phyloP scores from a whole-genome alignment of 1,284 basidiomycete species.

The Malassezia dermatis region DNA sequence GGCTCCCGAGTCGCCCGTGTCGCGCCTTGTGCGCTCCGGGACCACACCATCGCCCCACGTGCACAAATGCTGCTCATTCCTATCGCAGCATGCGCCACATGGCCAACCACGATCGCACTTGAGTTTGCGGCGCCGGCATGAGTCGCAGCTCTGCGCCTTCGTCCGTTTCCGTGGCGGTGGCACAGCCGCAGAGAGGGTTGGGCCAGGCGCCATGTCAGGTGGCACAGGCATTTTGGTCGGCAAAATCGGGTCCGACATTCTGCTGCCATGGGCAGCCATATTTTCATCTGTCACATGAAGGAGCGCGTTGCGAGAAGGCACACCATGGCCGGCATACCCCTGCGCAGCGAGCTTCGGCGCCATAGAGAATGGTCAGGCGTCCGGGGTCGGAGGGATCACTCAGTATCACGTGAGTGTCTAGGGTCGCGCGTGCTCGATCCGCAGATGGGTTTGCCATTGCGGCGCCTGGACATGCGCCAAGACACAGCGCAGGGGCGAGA shows the following conservation, averaged over 20 bases:
- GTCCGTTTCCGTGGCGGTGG: slow-evolving; percentile 23
- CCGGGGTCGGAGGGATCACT: no score
- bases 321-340: not conserved
- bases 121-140: slow-evolving; percentile 36
- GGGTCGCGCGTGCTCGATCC: not conserved
- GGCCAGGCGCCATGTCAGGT: not conserved
- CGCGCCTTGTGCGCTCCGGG: slow-evolving; percentile 28
- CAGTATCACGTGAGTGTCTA: no score
- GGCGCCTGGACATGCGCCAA: not conserved
- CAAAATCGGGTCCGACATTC: no score
- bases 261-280: no score
- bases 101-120: slow-evolving; percentile 40
- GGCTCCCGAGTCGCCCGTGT: slow-evolving; percentile 17
- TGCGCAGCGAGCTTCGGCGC: not conserved
- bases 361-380: not conserved
- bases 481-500: not conserved
- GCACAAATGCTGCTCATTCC: slow-evolving; percentile 37
- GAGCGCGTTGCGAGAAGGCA: not conserved
- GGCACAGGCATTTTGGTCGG: not conserved
- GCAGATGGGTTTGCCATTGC: not conserved
- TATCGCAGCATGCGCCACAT: slow-evolving; percentile 42
- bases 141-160: slow-evolving; percentile 38
- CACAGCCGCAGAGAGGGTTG: not conserved
- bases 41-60: slow-evolving; percentile 37
- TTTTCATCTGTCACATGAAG: no score